A percentile compares a stretch with the other conserved stretches of the same genome.
These are phyloP conservation scores for Pseudomicrostroma phylloplanum DNA, from an alignment of 1,284 basidiomycete genomes.

Conservation along the genomic window DNA sequence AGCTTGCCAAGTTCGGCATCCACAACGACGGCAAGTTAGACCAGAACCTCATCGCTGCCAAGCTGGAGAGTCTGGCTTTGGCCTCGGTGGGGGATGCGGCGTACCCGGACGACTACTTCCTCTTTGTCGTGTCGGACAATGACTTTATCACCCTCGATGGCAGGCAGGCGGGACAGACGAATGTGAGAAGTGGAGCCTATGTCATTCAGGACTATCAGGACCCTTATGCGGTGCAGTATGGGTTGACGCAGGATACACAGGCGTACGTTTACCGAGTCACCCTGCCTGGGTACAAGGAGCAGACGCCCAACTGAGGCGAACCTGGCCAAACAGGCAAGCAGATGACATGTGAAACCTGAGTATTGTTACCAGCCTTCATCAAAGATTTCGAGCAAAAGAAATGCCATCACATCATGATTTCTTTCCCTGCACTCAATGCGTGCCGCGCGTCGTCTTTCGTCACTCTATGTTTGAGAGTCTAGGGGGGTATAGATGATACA, in stretches of 20 bases:
- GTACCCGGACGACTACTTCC: conserved; percentile 62
- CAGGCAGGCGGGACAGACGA: conserved; percentile 51
- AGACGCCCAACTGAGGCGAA: no score
- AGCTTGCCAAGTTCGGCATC: conserved; percentile 58
- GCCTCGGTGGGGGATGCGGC: conserved; percentile 54
- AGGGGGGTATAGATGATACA: no score
- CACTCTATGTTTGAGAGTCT: no score
- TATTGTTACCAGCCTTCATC: no score
- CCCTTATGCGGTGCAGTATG: conserved; percentile 22
- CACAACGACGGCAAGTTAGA: conserved; percentile 52
- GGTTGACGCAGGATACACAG: conserved; percentile 57
- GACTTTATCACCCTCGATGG: conserved; percentile 63
- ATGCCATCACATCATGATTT: no score
- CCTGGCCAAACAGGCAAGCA: no score
- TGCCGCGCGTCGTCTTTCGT: no score
- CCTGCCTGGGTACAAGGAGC: conserved; percentile 54
- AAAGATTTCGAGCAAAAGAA: no score
- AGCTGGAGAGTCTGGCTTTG: conserved; percentile 65
- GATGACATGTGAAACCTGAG: no score
- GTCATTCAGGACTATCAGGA: conserved; percentile 28
- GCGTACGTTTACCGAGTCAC: conserved; percentile 64
- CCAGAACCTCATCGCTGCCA: conserved; percentile 60
- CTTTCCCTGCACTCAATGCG: no score
- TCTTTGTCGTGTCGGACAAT: conserved; percentile 63
- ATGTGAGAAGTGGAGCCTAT: conserved; percentile 14